Conservation (phyloP, 2,329 filamentous ascomycete species). For the Exserohilum turcica region DNA sequence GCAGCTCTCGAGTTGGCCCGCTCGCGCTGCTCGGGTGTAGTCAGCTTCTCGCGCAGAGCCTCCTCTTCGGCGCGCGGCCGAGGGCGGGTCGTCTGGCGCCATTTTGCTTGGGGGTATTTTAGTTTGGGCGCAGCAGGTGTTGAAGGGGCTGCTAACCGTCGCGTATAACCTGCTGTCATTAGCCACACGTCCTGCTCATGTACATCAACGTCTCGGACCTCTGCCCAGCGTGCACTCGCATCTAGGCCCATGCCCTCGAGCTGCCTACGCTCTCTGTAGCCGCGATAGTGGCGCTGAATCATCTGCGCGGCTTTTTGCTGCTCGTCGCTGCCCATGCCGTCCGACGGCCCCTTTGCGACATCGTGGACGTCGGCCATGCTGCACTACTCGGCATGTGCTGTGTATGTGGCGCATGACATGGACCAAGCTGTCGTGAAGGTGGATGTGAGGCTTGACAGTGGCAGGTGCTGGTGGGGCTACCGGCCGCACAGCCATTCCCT, state of each 20-base stretch:
- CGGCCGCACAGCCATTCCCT: neutral
- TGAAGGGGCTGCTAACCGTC: constrained; percentile 47
- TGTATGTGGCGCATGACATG: constrained; percentile 12
- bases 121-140: constrained; percentile 27
- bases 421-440: neutral
- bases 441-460: constrained; percentile 14
- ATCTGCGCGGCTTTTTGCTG: constrained; percentile 41
- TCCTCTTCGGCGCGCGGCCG: constrained; percentile 47
- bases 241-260: constrained; percentile 71
- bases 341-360: constrained; percentile 9
- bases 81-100: constrained; percentile 57
- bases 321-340: constrained; percentile 16
- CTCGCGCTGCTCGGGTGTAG: constrained; percentile 31
- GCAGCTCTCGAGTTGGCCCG: constrained; percentile 53
- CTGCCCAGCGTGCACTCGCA: constrained; percentile 72
- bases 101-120: constrained; percentile 54
- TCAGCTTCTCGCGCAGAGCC: constrained; percentile 18
- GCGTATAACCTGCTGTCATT: constrained; percentile 54
- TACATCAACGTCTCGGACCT: constrained; percentile 56
- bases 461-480: constrained; percentile 14
- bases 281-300: constrained; percentile 70
- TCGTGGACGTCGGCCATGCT: constrained; percentile 19
- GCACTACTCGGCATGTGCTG: constrained; percentile 3
- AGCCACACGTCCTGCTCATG: neutral
- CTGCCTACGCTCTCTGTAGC: constrained; percentile 74